Evolutionary conservation across 1,284 basidiomycete genomes (phyloP).

Genomic region (Takashimella koratensis): DNA sequence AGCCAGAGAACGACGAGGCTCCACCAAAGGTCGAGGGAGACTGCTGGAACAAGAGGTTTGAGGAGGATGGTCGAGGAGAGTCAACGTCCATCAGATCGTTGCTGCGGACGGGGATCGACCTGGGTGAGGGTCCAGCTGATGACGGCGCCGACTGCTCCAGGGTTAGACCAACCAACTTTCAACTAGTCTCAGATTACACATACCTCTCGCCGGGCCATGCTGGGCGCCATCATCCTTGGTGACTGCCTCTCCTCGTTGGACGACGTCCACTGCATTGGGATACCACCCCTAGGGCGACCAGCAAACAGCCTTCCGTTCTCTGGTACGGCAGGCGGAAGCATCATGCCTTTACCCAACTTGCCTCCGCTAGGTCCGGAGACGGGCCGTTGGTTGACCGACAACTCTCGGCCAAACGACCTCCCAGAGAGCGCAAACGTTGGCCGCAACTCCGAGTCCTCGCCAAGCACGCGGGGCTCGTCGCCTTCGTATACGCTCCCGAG

Average conservation of each 20-base stretch:
- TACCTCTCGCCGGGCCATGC: conserved; percentile 33
- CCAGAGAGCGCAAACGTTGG: neutral
- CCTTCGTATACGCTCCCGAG: conserved; percentile 1
- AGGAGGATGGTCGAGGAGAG: conserved; percentile 24
- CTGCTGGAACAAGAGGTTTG: conserved; percentile 12
- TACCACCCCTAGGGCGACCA: conserved; percentile 14
- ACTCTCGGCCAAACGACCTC: conserved; percentile 38
- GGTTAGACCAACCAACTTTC: too few relatives aligned
- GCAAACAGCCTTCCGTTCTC: conserved; percentile 13
- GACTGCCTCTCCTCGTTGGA: conserved; percentile 35
- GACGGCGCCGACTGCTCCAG: neutral
- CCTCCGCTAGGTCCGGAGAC: neutral
- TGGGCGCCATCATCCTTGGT: conserved; percentile 23
- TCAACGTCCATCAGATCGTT: conserved; percentile 39
- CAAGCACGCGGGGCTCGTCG: neutral
- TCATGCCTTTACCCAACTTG: conserved; percentile 29
- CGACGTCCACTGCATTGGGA: conserved; percentile 38
- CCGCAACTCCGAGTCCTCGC: neutral
- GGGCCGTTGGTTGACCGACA: conserved; percentile 26
- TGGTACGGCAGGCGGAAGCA: conserved; percentile 38
- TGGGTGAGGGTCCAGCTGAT: conserved; percentile 14
- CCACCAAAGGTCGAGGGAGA: conserved; percentile 22
- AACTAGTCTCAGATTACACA: conserved; percentile 7
- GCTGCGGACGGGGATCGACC: conserved; percentile 4
- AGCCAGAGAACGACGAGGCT: conserved; percentile 24